These are phyloP conservation scores for Hypoxylon trugodes DNA, from an alignment of 495 filamentous ascomycete genomes.

Conservation along the genomic window DNA sequence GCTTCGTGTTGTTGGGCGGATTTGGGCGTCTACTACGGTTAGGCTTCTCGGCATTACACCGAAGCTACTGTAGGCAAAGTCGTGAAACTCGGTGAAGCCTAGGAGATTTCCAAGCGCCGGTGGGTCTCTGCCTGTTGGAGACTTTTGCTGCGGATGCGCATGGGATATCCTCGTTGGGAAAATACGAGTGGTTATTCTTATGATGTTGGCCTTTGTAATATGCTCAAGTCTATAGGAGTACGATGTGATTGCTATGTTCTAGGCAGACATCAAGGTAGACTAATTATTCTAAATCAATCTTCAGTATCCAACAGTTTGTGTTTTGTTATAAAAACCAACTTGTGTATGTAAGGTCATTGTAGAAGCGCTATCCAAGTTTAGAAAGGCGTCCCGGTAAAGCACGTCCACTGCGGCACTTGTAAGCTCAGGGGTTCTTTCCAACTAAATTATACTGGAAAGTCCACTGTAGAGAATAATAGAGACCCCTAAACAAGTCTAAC, in stretches of 20 bases:
- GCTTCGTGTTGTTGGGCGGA: constrained; percentile 17
- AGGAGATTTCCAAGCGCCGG: constrained; percentile 20
- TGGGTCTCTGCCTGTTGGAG: constrained; percentile 29
- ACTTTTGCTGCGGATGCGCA: constrained; percentile 18
- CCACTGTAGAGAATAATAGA: constrained; percentile 15
- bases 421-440: constrained; percentile 18
- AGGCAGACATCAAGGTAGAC: not conserved
- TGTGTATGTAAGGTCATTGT: constrained; percentile 7
- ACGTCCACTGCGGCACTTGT: constrained; percentile 30
- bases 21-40: constrained; percentile 19
- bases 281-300: not conserved
- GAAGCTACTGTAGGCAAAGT: constrained; percentile 25
- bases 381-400: constrained; percentile 33
- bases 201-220: not conserved
- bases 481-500: not conserved
- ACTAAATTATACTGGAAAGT: constrained; percentile 20
- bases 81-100: constrained; percentile 31
- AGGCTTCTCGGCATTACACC: constrained; percentile 30
- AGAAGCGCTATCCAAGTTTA: constrained; percentile 33
- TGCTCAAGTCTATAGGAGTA: not conserved
- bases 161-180: constrained; percentile 31
- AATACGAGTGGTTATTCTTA: not conserved
- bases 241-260: not conserved
- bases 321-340: constrained; percentile 1
- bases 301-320: constrained; percentile 1